phyloP scores from a whole-genome alignment of 116 monocot genomes.

The Posidonia oceanica region DNA sequence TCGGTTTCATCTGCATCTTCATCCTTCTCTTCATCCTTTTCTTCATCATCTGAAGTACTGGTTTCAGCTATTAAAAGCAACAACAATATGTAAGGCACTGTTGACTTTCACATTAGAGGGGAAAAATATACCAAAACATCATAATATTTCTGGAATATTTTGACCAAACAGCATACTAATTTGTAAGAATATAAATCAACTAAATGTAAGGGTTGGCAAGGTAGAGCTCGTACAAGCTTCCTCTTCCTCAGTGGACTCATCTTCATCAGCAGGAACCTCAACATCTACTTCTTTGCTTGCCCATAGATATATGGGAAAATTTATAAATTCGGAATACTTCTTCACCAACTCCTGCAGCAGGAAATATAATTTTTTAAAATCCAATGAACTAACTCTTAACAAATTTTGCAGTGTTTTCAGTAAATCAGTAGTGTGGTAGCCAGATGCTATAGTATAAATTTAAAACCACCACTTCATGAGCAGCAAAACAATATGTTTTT shows the following conservation, averaged over 20 bases:
- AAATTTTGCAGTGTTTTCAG: neutral
- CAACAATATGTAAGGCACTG: neutral
- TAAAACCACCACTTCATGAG: too few relatives aligned
- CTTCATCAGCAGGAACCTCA: conserved; percentile 90
- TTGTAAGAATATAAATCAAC: neutral
- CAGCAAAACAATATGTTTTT: too few relatives aligned
- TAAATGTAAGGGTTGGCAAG: neutral
- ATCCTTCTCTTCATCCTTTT: conserved; percentile 48
- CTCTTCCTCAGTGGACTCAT: conserved; percentile 65
- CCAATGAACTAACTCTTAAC: neutral
- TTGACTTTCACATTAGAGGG: too few relatives aligned
- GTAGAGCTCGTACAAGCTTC: conserved; percentile 34
- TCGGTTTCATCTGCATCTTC: conserved; percentile 60
- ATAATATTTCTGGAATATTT: neutral
- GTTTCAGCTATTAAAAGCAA: conserved; percentile 38
- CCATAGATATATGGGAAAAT: conserved; percentile 97
- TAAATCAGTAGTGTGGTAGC: too few relatives aligned
- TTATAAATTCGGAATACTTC: conserved; percentile 98
- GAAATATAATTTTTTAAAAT: neutral
- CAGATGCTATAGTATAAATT: too few relatives aligned
- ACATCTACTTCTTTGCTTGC: conserved; percentile 94
- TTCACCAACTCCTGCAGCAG: conserved; percentile 73
- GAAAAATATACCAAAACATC: too few relatives aligned
- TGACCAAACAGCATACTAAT: neutral
- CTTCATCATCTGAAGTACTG: conserved; percentile 55